phyloP scores from a whole-genome alignment of 257 asterid species.

The Ajuga chamaepitys region DNA sequence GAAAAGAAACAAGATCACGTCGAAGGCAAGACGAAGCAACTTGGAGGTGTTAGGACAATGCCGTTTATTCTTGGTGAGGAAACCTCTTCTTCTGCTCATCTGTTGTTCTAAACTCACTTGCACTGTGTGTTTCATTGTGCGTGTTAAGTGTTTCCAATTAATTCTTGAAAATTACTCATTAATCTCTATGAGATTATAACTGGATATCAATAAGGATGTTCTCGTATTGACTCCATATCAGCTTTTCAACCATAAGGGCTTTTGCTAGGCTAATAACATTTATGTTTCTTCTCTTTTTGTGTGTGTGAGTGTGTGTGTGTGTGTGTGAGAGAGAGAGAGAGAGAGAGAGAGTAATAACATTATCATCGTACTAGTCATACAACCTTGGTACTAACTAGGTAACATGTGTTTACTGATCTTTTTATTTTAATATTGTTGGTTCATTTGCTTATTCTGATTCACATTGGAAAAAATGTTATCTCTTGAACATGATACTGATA shows the following conservation, averaged over 20 bases:
- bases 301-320: not conserved
- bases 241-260: not conserved
- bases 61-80: conserved; percentile 71
- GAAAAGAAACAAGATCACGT: conserved; percentile 11
- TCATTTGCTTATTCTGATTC: no score
- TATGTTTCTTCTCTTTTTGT: no score
- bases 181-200: not conserved
- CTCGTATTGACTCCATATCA: not conserved
- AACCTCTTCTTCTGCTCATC: not conserved
- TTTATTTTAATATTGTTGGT: no score
- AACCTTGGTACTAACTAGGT: no score
- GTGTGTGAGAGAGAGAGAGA: no score
- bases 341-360: no score
- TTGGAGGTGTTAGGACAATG: conserved; percentile 68
- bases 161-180: not conserved
- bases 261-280: not conserved
- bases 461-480: no score
- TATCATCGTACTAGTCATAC: no score
- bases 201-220: not conserved
- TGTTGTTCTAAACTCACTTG: no score
- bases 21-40: conserved; percentile 18
- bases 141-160: not conserved
- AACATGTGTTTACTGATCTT: no score
- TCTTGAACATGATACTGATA: no score
- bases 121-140: not conserved